Conservation (phyloP, 306 rosid species). For the Prunus salicina region DNA sequence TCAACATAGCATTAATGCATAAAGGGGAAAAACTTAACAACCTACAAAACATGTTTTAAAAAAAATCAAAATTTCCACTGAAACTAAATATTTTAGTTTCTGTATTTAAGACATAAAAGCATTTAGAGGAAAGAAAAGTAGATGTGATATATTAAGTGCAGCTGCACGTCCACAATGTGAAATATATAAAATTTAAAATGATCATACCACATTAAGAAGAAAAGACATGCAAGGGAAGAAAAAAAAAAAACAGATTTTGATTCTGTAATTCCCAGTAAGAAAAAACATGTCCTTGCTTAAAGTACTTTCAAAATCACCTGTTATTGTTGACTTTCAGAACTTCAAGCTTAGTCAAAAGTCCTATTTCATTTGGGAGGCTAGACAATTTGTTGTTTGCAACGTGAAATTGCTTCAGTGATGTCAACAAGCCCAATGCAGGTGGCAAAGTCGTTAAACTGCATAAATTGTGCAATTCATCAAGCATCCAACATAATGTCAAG, state of each 20-base stretch:
- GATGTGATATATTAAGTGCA: neutral
- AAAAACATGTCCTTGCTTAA: constrained; percentile 1
- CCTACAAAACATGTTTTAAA: neutral
- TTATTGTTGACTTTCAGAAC: constrained; percentile 65
- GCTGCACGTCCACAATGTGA: constrained; percentile 6
- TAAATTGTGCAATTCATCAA: neutral
- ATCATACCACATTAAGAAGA: no score
- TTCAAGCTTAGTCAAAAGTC: constrained; percentile 59
- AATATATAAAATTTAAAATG: no score
- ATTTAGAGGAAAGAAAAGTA: neutral
- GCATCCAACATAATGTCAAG: neutral
- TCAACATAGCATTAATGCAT: neutral
- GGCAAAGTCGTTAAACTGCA: constrained; percentile 73
- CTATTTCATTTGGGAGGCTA: constrained; percentile 69
- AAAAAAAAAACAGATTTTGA: neutral
- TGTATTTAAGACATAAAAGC: neutral
- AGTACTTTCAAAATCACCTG: constrained; percentile 47
- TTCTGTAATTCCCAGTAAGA: neutral
- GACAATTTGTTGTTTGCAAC: constrained; percentile 64
- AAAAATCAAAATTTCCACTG: neutral
- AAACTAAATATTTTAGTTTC: neutral
- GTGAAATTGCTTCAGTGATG: constrained; percentile 64
- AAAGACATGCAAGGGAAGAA: neutral
- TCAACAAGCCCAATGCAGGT: constrained; percentile 55
- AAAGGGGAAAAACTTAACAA: neutral